These are phyloP conservation scores for Omphalea diandra DNA, from an alignment of 441 rosid species.

Conservation along the genomic window DNA sequence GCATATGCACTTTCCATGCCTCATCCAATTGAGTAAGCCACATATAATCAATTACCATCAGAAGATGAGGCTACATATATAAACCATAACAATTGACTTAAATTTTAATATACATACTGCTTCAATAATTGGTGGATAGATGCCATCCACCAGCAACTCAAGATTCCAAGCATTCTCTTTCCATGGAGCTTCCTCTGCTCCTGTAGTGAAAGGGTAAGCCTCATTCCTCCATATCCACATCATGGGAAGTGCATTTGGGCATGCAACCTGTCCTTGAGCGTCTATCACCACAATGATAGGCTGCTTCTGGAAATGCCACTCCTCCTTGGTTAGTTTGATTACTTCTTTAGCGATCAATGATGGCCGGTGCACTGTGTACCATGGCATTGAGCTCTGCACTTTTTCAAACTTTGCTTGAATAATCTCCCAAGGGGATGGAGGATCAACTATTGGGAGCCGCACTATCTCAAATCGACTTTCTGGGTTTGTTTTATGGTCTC, in stretches of 20 bases:
- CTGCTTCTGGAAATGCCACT: conserved; percentile 60
- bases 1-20: conserved; percentile 56
- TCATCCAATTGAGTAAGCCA: no score
- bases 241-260: conserved; percentile 83
- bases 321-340: conserved; percentile 48
- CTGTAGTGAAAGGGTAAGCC: conserved; percentile 68
- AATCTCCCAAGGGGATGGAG: background rate
- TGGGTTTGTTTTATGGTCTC: conserved; percentile 29
- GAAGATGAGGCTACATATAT: no score
- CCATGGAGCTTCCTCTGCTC: conserved; percentile 59
- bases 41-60: background rate
- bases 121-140: conserved; percentile 38
- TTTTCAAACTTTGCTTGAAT: conserved; percentile 39
- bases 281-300: conserved; percentile 70
- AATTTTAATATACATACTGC: conserved; percentile 49
- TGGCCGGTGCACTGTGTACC: conserved; percentile 62
- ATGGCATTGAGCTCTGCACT: conserved; percentile 48
- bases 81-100: no score
- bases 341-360: conserved; percentile 48
- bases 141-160: conserved; percentile 53
- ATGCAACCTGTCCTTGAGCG: conserved; percentile 60
- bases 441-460: conserved; percentile 69
- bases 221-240: conserved; percentile 69
- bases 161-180: conserved; percentile 53
- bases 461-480: conserved; percentile 62